These are phyloP conservation scores for Salvia sclarea DNA, from an alignment of 305 asterid species.

Conservation along the genomic window DNA sequence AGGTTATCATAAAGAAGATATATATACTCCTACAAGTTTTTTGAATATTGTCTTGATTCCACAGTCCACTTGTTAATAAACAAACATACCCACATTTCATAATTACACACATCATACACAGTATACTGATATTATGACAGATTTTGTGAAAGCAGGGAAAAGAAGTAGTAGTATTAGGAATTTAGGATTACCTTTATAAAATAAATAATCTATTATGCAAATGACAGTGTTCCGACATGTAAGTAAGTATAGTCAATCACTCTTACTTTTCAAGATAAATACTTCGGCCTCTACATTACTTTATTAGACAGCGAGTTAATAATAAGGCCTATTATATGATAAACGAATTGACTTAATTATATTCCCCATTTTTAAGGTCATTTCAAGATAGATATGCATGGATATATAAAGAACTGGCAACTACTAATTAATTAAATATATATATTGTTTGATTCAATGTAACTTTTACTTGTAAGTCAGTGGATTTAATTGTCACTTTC, in stretches of 20 bases:
- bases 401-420: neutral
- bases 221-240: neutral
- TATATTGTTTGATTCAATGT: neutral
- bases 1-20: neutral
- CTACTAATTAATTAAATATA: neutral
- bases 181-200: neutral
- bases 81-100: neutral
- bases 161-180: neutral
- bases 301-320: neutral
- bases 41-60: neutral
- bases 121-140: too few relatives aligned
- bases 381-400: conserved; percentile 10
- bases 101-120: too few relatives aligned
- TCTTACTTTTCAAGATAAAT: conserved; percentile 57
- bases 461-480: neutral
- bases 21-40: too few relatives aligned
- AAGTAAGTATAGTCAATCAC: conserved; percentile 19
- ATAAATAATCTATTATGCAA: neutral
- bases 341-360: conserved; percentile 1
- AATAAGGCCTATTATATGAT: neutral
- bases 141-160: neutral
- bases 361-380: conserved; percentile 14
- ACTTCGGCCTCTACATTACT: neutral
- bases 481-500: neutral
- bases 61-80: neutral